Percentiles rank a stretch among this genome's conserved stretches.
These are phyloP conservation scores for Aspergillus fumigatus DNA, from an alignment of 2,329 filamentous ascomycete species.

Conservation along the genomic window DNA sequence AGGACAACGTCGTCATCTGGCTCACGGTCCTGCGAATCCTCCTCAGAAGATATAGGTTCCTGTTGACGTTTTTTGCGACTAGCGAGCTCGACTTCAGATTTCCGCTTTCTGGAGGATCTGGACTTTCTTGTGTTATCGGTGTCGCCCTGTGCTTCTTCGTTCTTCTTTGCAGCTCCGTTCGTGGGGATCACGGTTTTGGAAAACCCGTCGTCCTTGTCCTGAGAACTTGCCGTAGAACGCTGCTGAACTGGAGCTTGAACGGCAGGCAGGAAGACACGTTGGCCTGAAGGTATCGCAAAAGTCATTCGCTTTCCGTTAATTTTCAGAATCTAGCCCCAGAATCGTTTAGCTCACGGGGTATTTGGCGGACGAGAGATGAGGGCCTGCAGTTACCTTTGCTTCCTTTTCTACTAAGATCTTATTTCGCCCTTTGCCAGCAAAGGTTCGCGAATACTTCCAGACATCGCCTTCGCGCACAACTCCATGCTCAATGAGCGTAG, in stretches of 20 bases:
- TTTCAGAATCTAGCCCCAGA: conserved; percentile 25
- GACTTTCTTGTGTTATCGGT: not conserved
- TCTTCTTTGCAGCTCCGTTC: not conserved
- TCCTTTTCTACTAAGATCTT: conserved; percentile 41
- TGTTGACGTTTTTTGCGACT: conserved; percentile 1
- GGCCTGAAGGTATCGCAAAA: conserved; percentile 38
- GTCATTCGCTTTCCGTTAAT: conserved; percentile 30
- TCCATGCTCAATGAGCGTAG: conserved; percentile 31
- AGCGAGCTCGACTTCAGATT: conserved; percentile 6
- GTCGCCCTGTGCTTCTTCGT: not conserved
- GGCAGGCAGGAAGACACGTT: conserved; percentile 29
- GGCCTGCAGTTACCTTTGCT: conserved; percentile 29
- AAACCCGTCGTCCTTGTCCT: not conserved
- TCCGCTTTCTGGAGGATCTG: conserved; percentile 11
- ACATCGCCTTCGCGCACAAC: conserved; percentile 38
- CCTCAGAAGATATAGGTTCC: conserved; percentile 2
- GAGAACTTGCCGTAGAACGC: not conserved
- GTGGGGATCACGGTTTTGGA: not conserved
- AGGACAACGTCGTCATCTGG: not conserved
- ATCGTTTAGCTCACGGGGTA: not conserved
- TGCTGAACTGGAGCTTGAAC: not conserved
- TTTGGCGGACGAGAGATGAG: not conserved
- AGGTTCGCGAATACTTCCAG: conserved; percentile 35
- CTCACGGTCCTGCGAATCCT: not conserved
- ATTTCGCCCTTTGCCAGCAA: conserved; percentile 18